phyloP scores from a whole-genome alignment of 1,284 basidiomycete species.

The Fomitopsis betulina region DNA sequence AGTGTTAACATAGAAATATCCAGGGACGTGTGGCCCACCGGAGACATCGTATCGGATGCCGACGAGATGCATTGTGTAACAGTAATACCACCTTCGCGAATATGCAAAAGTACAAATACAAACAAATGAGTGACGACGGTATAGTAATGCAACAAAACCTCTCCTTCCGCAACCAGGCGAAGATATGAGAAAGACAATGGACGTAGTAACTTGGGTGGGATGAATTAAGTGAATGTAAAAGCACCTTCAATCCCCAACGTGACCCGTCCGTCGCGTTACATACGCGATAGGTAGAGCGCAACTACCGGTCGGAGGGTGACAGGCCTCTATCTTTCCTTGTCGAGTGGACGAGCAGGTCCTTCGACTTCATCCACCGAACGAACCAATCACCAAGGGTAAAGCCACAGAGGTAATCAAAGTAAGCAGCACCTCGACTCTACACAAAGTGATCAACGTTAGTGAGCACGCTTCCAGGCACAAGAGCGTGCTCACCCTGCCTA shows the following conservation, averaged over 20 bases:
- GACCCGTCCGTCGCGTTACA: background rate
- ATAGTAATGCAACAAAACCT: background rate
- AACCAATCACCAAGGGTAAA: slow-evolving; percentile 26
- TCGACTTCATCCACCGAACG: slow-evolving; percentile 21
- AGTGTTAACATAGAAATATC: background rate
- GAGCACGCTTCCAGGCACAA: background rate
- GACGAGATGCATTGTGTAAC: background rate
- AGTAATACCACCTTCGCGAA: background rate
- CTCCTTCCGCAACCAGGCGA: background rate
- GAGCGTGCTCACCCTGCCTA: slow-evolving; percentile 46
- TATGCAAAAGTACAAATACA: background rate
- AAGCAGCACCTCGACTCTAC: slow-evolving; percentile 44
- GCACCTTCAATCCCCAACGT: background rate
- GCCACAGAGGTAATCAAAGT: slow-evolving; percentile 45
- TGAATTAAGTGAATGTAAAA: background rate
- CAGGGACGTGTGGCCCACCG: background rate
- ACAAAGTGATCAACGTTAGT: background rate
- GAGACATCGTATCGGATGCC: background rate
- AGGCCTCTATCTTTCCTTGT: slow-evolving; percentile 11
- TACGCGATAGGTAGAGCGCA: background rate
- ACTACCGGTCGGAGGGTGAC: background rate
- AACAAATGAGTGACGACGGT: background rate
- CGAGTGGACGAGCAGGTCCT: slow-evolving; percentile 19
- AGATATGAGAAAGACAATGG: background rate
- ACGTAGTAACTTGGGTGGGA: background rate